Evolutionary conservation across 352 stramenopile genomes (phyloP).

Genomic region (Plasmopara muralis): DNA sequence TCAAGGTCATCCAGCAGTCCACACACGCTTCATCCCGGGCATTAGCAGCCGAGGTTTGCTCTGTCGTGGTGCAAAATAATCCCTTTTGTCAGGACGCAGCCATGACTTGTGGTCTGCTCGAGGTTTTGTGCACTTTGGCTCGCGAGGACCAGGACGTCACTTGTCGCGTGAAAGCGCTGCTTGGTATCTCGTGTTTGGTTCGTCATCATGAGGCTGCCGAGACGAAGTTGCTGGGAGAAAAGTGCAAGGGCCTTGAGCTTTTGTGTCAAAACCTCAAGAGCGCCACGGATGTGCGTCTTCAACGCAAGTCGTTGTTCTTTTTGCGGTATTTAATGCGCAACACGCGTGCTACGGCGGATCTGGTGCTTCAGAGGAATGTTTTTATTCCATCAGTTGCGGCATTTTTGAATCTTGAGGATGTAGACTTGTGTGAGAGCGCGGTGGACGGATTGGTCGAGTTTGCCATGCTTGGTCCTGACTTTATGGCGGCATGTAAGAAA

Average conservation of each 20-base stretch:
- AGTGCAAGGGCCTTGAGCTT: constrained; percentile 51
- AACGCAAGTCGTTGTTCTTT: constrained; percentile 82
- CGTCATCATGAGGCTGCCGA: constrained; percentile 60
- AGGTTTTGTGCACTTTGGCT: constrained; percentile 57
- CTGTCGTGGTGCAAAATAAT: constrained; percentile 84
- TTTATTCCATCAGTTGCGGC: constrained; percentile 39
- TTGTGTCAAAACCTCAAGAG: constrained; percentile 47
- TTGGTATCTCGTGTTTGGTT: constrained; percentile 80
- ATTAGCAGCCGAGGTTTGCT: constrained; percentile 68
- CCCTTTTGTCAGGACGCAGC: constrained; percentile 73
- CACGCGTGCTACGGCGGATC: constrained; percentile 40
- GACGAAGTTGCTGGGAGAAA: constrained; percentile 46
- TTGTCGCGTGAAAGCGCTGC: constrained; percentile 70
- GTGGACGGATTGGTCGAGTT: constrained; percentile 72
- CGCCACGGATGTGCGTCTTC: constrained; percentile 52
- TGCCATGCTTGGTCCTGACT: constrained; percentile 48
- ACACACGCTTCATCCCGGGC: constrained; percentile 44
- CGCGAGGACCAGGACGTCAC: constrained; percentile 52
- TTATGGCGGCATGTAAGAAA: constrained; percentile 48
- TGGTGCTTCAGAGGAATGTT: constrained; percentile 34
- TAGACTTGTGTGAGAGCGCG: constrained; percentile 72
- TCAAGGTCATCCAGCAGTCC: constrained; percentile 53
- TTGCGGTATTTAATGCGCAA: constrained; percentile 72
- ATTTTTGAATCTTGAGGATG: constrained; percentile 62
- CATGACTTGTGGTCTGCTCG: constrained; percentile 49